Evolutionary conservation across 176 grass and related monocot species (phyloP).

Genomic region (Oryza meyeriana): DNA sequence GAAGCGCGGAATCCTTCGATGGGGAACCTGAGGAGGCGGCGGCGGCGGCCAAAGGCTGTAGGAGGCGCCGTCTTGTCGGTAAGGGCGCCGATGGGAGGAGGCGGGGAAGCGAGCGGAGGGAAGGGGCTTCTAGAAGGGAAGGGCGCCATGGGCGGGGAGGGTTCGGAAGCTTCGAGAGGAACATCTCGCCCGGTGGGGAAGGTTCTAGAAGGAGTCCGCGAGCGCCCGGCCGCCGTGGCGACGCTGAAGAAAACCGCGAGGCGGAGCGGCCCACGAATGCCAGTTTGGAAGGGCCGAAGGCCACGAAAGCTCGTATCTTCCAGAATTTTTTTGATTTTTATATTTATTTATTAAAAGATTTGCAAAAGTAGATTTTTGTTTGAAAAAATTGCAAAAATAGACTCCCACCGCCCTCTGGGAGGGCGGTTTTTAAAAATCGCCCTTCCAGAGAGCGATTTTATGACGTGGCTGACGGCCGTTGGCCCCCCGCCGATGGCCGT

Average conservation of each 20-base stretch:
- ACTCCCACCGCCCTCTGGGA: too few species aligned
- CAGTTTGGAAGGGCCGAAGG: too few species aligned
- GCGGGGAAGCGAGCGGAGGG: background rate
- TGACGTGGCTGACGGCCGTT: too few species aligned
- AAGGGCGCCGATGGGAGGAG: background rate
- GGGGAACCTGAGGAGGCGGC: background rate
- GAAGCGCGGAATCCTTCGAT: background rate
- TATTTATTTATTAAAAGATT: too few species aligned
- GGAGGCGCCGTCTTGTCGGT: background rate
- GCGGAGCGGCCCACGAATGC: background rate
- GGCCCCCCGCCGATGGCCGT: too few species aligned
- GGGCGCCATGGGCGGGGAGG: slow-evolving; percentile 27
- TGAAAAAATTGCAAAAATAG: too few species aligned
- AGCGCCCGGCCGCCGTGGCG: background rate
- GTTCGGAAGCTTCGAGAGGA: slow-evolving; percentile 30
- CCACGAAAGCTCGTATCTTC: too few species aligned
- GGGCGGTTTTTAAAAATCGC: too few species aligned
- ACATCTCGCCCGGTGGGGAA: slow-evolving; percentile 38
- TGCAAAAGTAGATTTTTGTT: too few species aligned
- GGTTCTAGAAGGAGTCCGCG: slow-evolving; percentile 27
- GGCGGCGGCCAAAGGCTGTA: background rate
- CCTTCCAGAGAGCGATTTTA: too few species aligned
- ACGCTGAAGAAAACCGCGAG: too few species aligned
- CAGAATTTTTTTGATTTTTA: too few species aligned
- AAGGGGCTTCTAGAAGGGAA: background rate